Conservation (phyloP, 176 grass and related monocot genomes). For the Cenchrus americanus region DNA sequence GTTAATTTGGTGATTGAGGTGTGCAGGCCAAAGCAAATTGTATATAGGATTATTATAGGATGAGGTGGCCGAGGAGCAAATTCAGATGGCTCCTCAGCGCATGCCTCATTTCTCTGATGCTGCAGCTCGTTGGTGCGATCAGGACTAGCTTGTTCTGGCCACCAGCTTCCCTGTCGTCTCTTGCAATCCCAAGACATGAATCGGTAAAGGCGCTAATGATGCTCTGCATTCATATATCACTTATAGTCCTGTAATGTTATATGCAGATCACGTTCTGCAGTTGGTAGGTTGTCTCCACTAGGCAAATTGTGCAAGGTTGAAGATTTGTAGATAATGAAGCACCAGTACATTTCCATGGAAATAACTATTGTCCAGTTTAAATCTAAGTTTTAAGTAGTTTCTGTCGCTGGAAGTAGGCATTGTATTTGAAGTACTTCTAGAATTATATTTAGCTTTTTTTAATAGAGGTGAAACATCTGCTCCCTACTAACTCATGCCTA, state of each 20-base stretch:
- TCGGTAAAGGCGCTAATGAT: constrained; percentile 30
- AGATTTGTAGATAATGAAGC: background rate
- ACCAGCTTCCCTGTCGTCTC: background rate
- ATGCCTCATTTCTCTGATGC: constrained; percentile 44
- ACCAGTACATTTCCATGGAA: background rate
- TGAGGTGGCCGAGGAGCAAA: constrained; percentile 45
- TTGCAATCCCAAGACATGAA: constrained; percentile 4
- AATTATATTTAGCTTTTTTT: background rate
- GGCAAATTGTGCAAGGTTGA: background rate
- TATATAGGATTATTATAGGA: background rate
- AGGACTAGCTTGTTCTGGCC: constrained; percentile 40
- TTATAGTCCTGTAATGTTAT: background rate
- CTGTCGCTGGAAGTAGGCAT: background rate
- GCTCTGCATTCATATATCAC: background rate
- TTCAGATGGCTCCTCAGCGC: constrained; percentile 46
- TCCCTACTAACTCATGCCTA: constrained; percentile 14
- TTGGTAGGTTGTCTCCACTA: background rate
- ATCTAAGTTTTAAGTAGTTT: background rate
- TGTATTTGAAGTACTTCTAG: background rate
- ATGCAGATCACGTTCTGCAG: background rate
- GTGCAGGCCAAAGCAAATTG: constrained; percentile 1
- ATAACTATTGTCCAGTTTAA: background rate
- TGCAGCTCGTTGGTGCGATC: constrained; percentile 52
- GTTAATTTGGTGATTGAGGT: constrained; percentile 12
- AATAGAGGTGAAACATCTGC: background rate